phyloP scores from a whole-genome alignment of 2,329 filamentous ascomycete species.

The Sclerotinia glacialis region DNA sequence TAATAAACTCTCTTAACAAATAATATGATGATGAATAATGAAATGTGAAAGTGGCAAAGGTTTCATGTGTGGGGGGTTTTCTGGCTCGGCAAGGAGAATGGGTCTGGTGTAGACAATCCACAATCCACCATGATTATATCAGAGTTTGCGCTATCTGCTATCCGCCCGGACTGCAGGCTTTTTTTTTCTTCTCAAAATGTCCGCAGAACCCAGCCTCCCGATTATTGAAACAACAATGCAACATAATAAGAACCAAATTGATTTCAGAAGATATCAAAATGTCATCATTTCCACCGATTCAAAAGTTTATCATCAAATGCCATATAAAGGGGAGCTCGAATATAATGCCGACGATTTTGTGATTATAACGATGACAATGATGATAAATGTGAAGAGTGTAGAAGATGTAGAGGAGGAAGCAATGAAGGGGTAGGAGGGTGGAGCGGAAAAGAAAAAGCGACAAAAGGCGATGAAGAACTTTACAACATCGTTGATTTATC shows the following conservation, averaged over 20 bases:
- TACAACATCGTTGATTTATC: constrained; percentile 18
- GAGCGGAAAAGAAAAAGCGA: not conserved
- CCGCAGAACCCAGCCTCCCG: constrained; percentile 23
- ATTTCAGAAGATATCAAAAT: not conserved
- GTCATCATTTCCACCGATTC: not conserved
- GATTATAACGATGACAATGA: not conserved
- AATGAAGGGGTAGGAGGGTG: not conserved
- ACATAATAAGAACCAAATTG: constrained; percentile 22
- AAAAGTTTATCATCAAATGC: not conserved
- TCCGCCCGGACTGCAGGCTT: constrained; percentile 30
- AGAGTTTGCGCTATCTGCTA: constrained; percentile 33
- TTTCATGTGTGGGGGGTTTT: constrained; percentile 31
- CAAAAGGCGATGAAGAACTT: constrained; percentile 19
- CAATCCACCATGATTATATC: constrained; percentile 20
- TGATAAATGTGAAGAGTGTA: not conserved
- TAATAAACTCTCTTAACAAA: constrained; percentile 21
- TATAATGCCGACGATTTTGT: not conserved
- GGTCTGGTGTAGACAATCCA: constrained; percentile 22
- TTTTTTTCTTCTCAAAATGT: constrained; percentile 16
- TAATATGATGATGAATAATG: constrained; percentile 25
- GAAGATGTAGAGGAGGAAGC: not conserved
- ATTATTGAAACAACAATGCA: constrained; percentile 16
- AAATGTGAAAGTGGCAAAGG: constrained; percentile 29
- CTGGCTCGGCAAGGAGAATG: constrained; percentile 36
- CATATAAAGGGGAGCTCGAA: not conserved